Evolutionary conservation across 2,329 filamentous ascomycete species (phyloP).

Genomic region (Geoglossum cookeanum): DNA sequence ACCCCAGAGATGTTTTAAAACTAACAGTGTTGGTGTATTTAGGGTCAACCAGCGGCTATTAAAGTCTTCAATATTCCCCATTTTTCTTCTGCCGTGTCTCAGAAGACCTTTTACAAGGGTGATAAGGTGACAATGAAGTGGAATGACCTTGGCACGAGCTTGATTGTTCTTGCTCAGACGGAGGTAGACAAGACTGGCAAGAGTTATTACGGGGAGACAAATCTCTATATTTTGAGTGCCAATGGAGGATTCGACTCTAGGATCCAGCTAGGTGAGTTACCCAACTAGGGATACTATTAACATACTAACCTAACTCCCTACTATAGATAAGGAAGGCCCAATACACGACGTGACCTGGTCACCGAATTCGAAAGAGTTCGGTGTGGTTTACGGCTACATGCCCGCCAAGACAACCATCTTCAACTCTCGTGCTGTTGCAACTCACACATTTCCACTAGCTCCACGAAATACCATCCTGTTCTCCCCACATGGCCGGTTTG

Average conservation of each 20-base stretch:
- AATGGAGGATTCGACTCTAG: constrained; percentile 85
- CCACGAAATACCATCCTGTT: constrained; percentile 92
- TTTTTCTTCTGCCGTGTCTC: constrained; percentile 65
- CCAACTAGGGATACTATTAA: background rate
- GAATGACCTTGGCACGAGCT: constrained; percentile 78
- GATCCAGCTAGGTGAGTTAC: constrained; percentile 45
- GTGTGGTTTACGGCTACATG: constrained; percentile 96
- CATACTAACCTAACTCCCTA: background rate
- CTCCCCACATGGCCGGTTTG: constrained; percentile 82
- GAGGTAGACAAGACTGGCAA: constrained; percentile 97
- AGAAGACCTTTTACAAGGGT: constrained; percentile 98
- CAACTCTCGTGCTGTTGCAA: constrained; percentile 66
- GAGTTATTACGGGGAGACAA: constrained; percentile 98
- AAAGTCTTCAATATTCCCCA: constrained; percentile 88
- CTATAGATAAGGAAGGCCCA: constrained; percentile 76
- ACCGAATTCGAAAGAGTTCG: constrained; percentile 92
- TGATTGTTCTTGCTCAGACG: constrained; percentile 91
- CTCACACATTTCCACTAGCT: constrained; percentile 67
- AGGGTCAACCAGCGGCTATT: constrained; percentile 85
- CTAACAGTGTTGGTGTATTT: constrained; percentile 1
- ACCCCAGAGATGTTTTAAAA: background rate
- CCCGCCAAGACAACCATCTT: constrained; percentile 98
- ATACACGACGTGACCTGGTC: constrained; percentile 99
- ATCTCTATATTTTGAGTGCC: constrained; percentile 81
- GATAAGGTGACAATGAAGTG: constrained; percentile 98